Evolutionary conservation across 2,329 filamentous ascomycete genomes (phyloP), one percentile per base, ranked within the genome.

Genomic region (Raffaelea deltoideospora): DNA sequence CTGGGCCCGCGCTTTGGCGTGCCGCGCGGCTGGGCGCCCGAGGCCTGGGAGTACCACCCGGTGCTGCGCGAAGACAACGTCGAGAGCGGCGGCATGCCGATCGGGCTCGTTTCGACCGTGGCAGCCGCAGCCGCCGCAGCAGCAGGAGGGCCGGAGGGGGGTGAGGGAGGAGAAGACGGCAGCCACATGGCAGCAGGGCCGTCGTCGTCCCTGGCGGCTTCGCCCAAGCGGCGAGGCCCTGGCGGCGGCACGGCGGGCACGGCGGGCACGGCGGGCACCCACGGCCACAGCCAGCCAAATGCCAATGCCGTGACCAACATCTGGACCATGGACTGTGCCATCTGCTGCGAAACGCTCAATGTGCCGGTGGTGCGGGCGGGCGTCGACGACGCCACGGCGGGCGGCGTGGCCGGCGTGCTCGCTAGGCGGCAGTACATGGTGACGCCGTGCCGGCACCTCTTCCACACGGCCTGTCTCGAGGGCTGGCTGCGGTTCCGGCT

Each of bases 401-500:
- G 65, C 31, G 69, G 72, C 23, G 68, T 76, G 40, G 62, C 73
- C 0, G 77, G 77, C 22, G 72, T 94, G 38, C 65, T 96, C 46
- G 81, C 82, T 23, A 67, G 88, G 42, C 72, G 87, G 34, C 67
- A 72, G 47, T 96, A 96, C 59, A 98, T 98, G 90, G 84, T 96
- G 18, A 98, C 90, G 39, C 90, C 90, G 33, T 98, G 90, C 56
- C 67, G 87, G 38, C 90, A 98, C 60, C 86, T 96, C 34, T 98
- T 98, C 54, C 90, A 98, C 53, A 90, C 78, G 39, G 65, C 69
- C 23, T 98, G 90, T 56, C 61, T 98, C 47, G 88, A 96, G 59
- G 86, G 85, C 28, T 96, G 90, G 90, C 90, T 98, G 81, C 72
- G 83, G 52, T 86, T 92, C 54, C 64, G 88, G 40, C 58, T 98